Evolutionary conservation across 441 rosid species (phyloP).

Genomic region (Mallotus japonicus): DNA sequence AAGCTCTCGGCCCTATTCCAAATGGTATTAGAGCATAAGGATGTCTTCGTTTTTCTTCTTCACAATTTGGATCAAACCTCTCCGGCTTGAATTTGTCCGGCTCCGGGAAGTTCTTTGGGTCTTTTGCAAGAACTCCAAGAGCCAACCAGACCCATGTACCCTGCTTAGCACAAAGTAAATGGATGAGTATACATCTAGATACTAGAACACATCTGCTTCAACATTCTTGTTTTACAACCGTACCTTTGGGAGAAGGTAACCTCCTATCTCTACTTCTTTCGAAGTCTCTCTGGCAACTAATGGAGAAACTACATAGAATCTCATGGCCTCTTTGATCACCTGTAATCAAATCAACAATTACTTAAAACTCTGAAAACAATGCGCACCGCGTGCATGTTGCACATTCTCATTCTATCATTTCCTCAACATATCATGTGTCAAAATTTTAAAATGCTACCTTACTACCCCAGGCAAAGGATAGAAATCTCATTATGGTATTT

Average conservation of each 20-base stretch:
- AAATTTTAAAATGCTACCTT: background rate
- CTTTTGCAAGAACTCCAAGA: constrained; percentile 80
- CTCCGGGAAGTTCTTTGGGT: constrained; percentile 81
- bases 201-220: background rate
- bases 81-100: constrained; percentile 87
- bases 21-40: constrained; percentile 82
- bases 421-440: background rate
- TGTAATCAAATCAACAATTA: constrained; percentile 25
- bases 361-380: background rate
- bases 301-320: constrained; percentile 76
- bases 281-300: constrained; percentile 84
- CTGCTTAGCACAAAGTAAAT: constrained; percentile 32
- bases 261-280: constrained; percentile 75
- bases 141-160: constrained; percentile 99
- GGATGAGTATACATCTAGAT: constrained; percentile 1
- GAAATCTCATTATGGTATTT: background rate
- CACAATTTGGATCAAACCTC: constrained; percentile 70
- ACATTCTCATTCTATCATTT: too few relatives aligned
- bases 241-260: constrained; percentile 85
- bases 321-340: constrained; percentile 91
- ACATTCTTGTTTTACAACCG: background rate
- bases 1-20: constrained; percentile 94
- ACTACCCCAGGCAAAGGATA: background rate
- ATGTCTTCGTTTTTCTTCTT: constrained; percentile 81
- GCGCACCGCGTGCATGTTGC: too few relatives aligned